These are phyloP conservation scores for Penicillium crustosum DNA, from an alignment of 2,329 filamentous ascomycete species.

Conservation along the genomic window DNA sequence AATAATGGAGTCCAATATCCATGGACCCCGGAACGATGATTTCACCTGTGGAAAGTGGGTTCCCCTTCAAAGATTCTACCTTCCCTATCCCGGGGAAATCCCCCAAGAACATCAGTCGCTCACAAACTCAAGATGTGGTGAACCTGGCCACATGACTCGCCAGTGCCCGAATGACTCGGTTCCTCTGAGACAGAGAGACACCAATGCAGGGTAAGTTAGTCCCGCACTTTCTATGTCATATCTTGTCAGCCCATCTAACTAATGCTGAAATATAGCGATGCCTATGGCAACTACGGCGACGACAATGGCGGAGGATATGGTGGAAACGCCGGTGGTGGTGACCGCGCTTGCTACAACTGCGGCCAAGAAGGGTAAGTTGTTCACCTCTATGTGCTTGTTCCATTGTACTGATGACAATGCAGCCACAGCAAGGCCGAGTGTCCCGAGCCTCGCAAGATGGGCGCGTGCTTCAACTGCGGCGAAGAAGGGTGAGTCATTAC, in stretches of 20 bases:
- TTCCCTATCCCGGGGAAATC: background rate
- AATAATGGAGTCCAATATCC: background rate
- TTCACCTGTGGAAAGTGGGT: conserved; percentile 33
- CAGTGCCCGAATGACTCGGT: conserved; percentile 42
- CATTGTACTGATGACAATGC: background rate
- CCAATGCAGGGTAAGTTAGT: conserved; percentile 10
- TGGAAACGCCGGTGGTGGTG: background rate
- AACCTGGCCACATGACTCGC: conserved; percentile 40
- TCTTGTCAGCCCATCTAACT: background rate
- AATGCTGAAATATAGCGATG: background rate
- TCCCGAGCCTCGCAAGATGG: conserved; percentile 38
- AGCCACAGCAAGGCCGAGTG: conserved; percentile 49
- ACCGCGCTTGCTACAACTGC: conserved; percentile 14
- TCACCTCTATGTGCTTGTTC: background rate
- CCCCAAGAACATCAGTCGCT: background rate
- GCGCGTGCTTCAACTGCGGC: conserved; percentile 16
- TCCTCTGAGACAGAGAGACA: conserved; percentile 14
- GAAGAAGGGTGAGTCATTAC: conserved; percentile 13
- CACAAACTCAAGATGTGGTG: conserved; percentile 33
- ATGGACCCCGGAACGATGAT: background rate
- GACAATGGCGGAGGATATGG: background rate
- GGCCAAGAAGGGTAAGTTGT: conserved; percentile 14
- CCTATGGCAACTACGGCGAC: background rate
- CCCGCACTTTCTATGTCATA: conserved; percentile 31
- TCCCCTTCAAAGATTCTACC: background rate